Evolutionary conservation across 2,329 filamentous ascomycete genomes (phyloP).

Genomic region (Fusarium tuaranense): DNA sequence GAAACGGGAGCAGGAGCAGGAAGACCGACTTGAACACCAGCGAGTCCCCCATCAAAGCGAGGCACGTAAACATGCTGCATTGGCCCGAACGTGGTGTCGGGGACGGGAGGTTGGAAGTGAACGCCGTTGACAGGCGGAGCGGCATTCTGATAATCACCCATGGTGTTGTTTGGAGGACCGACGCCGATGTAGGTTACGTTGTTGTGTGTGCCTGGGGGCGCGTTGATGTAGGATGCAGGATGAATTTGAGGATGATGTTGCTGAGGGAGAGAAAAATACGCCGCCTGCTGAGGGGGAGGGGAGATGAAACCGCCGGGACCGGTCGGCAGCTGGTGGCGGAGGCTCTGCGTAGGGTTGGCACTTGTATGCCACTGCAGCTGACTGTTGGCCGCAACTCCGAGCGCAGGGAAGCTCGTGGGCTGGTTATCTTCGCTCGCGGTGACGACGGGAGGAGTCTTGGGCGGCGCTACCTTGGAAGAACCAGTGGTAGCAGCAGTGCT

Average conservation of each 20-base stretch:
- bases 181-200: slow-evolving; percentile 45
- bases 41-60: slow-evolving; percentile 57
- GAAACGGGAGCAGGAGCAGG: slow-evolving; percentile 40
- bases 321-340: slow-evolving; percentile 42
- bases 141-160: slow-evolving; percentile 57
- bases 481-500: slow-evolving; percentile 9
- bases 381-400: slow-evolving; percentile 40
- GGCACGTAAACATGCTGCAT: slow-evolving; percentile 68
- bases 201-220: slow-evolving; percentile 10
- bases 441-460: slow-evolving; percentile 19
- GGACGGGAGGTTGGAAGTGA: slow-evolving; percentile 69
- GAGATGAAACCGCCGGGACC: slow-evolving; percentile 24
- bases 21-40: slow-evolving; percentile 50
- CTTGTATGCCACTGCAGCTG: slow-evolving; percentile 50
- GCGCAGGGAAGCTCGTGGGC: slow-evolving; percentile 45
- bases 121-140: slow-evolving; percentile 57
- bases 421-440: slow-evolving; percentile 19
- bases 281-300: slow-evolving; percentile 31
- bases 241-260: slow-evolving; percentile 26
- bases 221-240: slow-evolving; percentile 26
- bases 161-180: slow-evolving; percentile 44
- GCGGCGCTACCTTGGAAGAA: slow-evolving; percentile 6
- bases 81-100: slow-evolving; percentile 67
- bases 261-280: slow-evolving; percentile 12
- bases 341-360: slow-evolving; percentile 49